A percentile compares a stretch with the other conserved stretches of the same genome.
Evolutionary conservation across 345 rosid species (phyloP).

Genomic region (Nephelium lappaceum): DNA sequence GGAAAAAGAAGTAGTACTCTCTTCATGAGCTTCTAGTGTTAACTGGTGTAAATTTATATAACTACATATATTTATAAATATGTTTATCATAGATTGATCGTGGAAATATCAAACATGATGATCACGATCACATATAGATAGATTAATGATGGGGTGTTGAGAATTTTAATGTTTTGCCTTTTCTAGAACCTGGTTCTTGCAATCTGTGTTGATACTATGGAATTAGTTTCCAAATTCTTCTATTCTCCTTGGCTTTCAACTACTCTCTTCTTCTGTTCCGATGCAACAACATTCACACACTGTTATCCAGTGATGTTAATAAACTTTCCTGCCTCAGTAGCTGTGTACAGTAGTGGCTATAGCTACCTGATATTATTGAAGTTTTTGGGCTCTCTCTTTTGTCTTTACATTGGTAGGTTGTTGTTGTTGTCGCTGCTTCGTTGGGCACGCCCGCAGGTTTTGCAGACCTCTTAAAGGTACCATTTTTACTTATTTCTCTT

Average conservation of each 20-base stretch:
- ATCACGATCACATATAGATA: conserved; percentile 6
- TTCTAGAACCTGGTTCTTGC: conserved; percentile 21
- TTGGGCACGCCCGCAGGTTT: conserved; percentile 47
- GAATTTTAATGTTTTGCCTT: conserved; percentile 17
- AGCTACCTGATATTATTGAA: conserved; percentile 27
- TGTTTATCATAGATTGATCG: neutral
- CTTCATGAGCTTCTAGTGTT: conserved; percentile 1
- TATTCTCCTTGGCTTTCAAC: conserved; percentile 22
- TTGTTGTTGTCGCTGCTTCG: conserved; percentile 46
- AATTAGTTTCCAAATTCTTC: conserved; percentile 11
- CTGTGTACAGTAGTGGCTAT: conserved; percentile 16
- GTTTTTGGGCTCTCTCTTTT: conserved; percentile 20
- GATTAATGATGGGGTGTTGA: neutral
- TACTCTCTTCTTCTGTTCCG: neutral
- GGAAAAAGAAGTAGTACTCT: neutral
- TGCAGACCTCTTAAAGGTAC: conserved; percentile 44
- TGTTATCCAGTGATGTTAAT: conserved; percentile 14
- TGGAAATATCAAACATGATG: conserved; percentile 2
- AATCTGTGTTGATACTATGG: conserved; percentile 6
- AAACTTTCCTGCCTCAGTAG: conserved; percentile 28
- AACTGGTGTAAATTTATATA: conserved; percentile 9
- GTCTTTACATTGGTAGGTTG: conserved; percentile 36
- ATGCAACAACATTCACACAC: neutral
- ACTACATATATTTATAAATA: neutral
- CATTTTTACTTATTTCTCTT: conserved; percentile 13